These are phyloP conservation scores for Camelina hispida DNA, from an alignment of 345 rosid species.

Conservation along the genomic window DNA sequence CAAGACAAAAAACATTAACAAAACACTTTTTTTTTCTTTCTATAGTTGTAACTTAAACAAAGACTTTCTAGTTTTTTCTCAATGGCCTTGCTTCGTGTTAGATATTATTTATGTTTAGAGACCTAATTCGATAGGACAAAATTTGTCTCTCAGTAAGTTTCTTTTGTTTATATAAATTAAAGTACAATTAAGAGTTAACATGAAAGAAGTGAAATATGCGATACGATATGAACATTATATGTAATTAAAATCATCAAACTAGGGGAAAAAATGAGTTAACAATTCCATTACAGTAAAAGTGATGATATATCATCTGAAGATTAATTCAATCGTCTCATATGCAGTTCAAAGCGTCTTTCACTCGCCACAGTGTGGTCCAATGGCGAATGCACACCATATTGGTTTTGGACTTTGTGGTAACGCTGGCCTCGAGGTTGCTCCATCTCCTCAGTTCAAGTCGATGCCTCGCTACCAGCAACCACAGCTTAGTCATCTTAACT, in stretches of 20 bases:
- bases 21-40: not conserved
- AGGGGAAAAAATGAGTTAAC: too few species aligned
- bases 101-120: not conserved
- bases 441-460: conserved; percentile 73
- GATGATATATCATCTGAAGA: conserved; percentile 51
- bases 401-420: conserved; percentile 69
- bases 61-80: conserved; percentile 2
- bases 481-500: conserved; percentile 82
- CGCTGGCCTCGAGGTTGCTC: conserved; percentile 72
- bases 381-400: conserved; percentile 75
- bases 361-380: conserved; percentile 60
- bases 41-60: not conserved
- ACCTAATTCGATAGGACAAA: too few species aligned
- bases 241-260: too few species aligned
- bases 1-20: conserved; percentile 21
- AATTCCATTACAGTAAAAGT: too few species aligned
- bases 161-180: too few species aligned
- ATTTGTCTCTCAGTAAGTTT: too few species aligned
- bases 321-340: too few species aligned
- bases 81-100: conserved; percentile 1
- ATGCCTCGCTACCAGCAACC: conserved; percentile 79
- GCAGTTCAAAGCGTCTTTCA: not conserved
- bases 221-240: too few species aligned
- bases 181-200: not conserved
- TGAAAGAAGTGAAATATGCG: not conserved